Base-by-base conservation (phyloP, 306 rosid genomes). In the Rosa chinensis region DNA sequence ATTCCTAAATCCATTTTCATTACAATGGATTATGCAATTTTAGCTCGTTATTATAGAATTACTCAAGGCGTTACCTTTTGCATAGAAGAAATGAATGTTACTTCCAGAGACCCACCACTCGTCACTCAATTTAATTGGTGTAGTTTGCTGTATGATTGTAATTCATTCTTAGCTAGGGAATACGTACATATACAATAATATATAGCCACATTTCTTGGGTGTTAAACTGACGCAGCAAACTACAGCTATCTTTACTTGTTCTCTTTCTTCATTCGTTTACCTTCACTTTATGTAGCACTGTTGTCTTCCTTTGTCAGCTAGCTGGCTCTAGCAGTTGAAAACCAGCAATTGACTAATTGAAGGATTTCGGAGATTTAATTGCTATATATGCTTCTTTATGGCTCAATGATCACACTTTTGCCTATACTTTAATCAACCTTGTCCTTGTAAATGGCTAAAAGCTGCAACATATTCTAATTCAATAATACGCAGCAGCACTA, bases 221-320 rank as follows among this genome's bases (percentile, higher is more conserved):
- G 21, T 16, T 17, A 18, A 53, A 53, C 59, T 32, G 35, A 32
- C 35, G 35, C 35, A 32, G 35, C 35, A 32, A 32, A 0, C 12
- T 48, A 3, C 52, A 48, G 52, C 52, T 48, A 48, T 48, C 16
- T 47, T 47, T 47, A 10, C 50, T 47, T 10, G 52, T 48, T 12
- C 4, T 48, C 52, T 48, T 48, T 48, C 52, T 4, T 48, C 52
- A 58, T 10, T 61, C 67, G 67, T 23, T 25, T 28, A 61, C 40
- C 37, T 61, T 61, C 40, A 61, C 40, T 28, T 61, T 61, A 61
- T 59, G 66, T 4, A 25, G 66, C n/a, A 63, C 40, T 43, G 8
- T 62, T 76, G n/a, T 78, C 81, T 69, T 43, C 43, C 23, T 70
- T 42, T 78, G 16, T 18, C 40, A 42, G 59, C 72, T 39, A 42